These are phyloP conservation scores for Neotropicomus parvogracilis DNA, from an alignment of 1,284 basidiomycete genomes.

Conservation along the genomic window DNA sequence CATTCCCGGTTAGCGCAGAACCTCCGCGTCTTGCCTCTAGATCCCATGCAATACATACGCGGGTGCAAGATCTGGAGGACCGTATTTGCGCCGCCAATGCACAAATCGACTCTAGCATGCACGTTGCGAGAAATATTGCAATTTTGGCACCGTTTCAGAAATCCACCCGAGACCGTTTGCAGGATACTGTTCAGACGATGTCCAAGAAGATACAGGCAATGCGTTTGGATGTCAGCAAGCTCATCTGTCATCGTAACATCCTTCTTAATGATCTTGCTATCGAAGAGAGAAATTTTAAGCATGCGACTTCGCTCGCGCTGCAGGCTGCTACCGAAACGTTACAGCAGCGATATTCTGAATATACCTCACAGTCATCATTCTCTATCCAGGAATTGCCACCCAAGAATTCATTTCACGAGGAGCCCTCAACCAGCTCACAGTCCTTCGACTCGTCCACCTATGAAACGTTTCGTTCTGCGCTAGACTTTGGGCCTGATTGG, in stretches of 20 bases:
- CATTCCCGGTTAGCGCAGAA: constrained; percentile 5
- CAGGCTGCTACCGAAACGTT: constrained; percentile 67
- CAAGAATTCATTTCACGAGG: constrained; percentile 20
- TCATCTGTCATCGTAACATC: constrained; percentile 72
- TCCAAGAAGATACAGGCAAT: constrained; percentile 64
- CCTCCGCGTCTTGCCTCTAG: constrained; percentile 34
- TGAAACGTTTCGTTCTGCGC: constrained; percentile 64
- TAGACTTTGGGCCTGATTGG: constrained; percentile 54
- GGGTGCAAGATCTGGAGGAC: constrained; percentile 62
- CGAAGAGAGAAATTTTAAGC: constrained; percentile 67
- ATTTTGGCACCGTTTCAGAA: constrained; percentile 85
- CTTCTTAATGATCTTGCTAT: constrained; percentile 70
- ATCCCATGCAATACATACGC: constrained; percentile 55
- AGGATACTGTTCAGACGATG: constrained; percentile 58
- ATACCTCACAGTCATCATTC: constrained; percentile 36
- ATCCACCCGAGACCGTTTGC: constrained; percentile 74
- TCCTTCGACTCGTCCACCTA: constrained; percentile 47
- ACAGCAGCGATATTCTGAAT: constrained; percentile 40
- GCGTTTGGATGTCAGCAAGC: constrained; percentile 72
- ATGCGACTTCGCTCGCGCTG: constrained; percentile 67
- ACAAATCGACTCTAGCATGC: constrained; percentile 69
- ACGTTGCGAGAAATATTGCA: constrained; percentile 78
- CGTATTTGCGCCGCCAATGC: constrained; percentile 55
- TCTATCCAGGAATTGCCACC: constrained; percentile 39
- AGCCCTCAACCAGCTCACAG: constrained; percentile 30